A percentile compares a stretch with the other conserved stretches of the same genome.
phyloP scores from a whole-genome alignment of 768 basidiomycete genomes.

The Hygrocybe punicea region DNA sequence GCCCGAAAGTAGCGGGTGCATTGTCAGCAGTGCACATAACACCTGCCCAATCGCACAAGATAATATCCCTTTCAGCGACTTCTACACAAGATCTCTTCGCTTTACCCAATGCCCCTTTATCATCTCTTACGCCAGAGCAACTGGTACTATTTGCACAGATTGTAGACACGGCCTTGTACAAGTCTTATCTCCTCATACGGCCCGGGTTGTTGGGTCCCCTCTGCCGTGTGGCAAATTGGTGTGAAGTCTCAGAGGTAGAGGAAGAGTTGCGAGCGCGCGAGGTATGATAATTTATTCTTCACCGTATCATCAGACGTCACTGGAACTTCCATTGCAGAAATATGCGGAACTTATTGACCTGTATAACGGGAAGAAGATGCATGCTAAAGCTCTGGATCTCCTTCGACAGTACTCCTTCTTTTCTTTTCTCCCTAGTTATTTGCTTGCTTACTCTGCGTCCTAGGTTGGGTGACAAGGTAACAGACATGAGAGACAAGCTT shows the following conservation, averaged over 20 bases:
- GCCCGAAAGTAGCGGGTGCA: constrained; percentile 80
- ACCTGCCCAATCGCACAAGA: constrained; percentile 63
- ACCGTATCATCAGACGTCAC: not conserved
- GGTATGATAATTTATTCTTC: constrained; percentile 43
- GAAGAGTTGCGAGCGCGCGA: constrained; percentile 75
- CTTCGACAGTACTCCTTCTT: constrained; percentile 67
- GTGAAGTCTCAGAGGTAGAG: constrained; percentile 92
- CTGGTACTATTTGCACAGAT: constrained; percentile 87
- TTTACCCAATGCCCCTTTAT: constrained; percentile 71
- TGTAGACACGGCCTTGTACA: constrained; percentile 93
- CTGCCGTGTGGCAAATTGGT: constrained; percentile 94
- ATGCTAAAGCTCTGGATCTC: constrained; percentile 77
- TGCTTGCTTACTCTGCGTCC: not conserved
- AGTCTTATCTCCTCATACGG: constrained; percentile 79
- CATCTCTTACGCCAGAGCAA: constrained; percentile 74
- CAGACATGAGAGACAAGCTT: constrained; percentile 74
- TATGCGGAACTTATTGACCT: constrained; percentile 85
- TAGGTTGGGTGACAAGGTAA: constrained; percentile 78
- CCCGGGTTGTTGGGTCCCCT: constrained; percentile 80
- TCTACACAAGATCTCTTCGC: constrained; percentile 72
- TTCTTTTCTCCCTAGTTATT: not conserved
- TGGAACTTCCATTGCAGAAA: constrained; percentile 54
- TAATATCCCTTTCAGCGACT: constrained; percentile 67
- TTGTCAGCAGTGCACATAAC: constrained; percentile 67
- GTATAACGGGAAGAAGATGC: constrained; percentile 96